Base-by-base conservation (phyloP, 1,284 basidiomycete genomes). In the Vanrija sp. region DNA sequence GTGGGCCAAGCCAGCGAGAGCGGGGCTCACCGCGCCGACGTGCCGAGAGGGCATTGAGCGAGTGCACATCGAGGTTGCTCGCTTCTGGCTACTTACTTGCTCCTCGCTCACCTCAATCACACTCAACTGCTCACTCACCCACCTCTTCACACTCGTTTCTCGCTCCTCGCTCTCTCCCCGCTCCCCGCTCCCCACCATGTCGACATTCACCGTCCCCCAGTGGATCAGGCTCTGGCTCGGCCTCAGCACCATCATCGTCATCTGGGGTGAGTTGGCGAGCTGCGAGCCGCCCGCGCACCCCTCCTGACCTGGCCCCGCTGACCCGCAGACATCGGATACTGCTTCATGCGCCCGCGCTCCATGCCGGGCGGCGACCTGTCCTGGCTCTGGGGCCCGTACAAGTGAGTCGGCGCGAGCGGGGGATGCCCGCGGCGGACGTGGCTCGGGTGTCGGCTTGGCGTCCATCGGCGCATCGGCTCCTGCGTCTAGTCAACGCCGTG, bases 331-430 rank as follows among this genome's bases (percentile, higher is more conserved):
- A 85, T 78, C 1, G 75, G 77, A 0, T 91, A 88, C 68, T 88
- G 85, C 67, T 84, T 89, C 61, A 78, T 84, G 51, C 82, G 83
- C 45, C 85, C 84, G 5, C 78, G 83, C 22, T 84, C 82, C 7
- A 83, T 86, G 79, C 66, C 70, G n/a, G 89, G 88, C 2, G 90
- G 90, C 2, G 88, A 91, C 74, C 78, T 91, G 38, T 85, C 89
- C 62, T 92, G 88, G 88, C 82, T 93, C 45, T 94, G 89, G 90
- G 79, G 82, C 59, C 88, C 88, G 2, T 92, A 92, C 69, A 81
- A 78, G 51, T 73, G 65, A 61, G 68, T 65, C 20, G 4, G 31
- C 23, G 31, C 12, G 12, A 2, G 22, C 18, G 3, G 16, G 14
- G 20, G 1, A 10, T 4, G 2, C 5, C 16, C 12, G 16, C 6